phyloP scores from a whole-genome alignment of 208 protist species.

The Wallacemonas sp. region DNA sequence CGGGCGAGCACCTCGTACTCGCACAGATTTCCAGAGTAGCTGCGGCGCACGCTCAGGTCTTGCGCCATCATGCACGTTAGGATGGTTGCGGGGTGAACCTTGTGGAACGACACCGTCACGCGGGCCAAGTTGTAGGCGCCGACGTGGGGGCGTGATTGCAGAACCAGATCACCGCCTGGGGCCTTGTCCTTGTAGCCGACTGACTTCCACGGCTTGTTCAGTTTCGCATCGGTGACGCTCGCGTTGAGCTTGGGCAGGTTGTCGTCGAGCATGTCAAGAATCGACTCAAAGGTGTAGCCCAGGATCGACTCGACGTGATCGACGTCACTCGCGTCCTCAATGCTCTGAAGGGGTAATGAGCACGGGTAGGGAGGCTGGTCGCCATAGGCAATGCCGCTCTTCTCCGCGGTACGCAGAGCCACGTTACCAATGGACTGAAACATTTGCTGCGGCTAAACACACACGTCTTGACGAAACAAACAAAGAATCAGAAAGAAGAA shows the following conservation, averaged over 20 bases:
- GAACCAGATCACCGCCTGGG: conserved; percentile 56
- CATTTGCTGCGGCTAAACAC: no score
- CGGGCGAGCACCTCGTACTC: conserved; percentile 55
- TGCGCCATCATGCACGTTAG: conserved; percentile 62
- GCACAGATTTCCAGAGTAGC: conserved; percentile 63
- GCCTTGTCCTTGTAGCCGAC: conserved; percentile 72
- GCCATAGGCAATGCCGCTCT: conserved; percentile 68
- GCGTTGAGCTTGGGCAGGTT: conserved; percentile 45
- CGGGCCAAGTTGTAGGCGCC: conserved; percentile 82
- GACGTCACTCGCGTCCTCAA: conserved; percentile 51
- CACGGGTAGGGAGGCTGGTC: conserved; percentile 86
- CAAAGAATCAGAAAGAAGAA: conserved; percentile 11
- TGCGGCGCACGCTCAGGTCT: conserved; percentile 41
- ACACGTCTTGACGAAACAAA: background rate
- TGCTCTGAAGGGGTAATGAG: conserved; percentile 55
- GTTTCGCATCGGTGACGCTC: conserved; percentile 24
- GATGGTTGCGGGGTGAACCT: conserved; percentile 41
- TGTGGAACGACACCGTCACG: conserved; percentile 58
- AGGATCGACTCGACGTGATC: conserved; percentile 43
- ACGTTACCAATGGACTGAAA: conserved; percentile 66
- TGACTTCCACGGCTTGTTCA: conserved; percentile 31
- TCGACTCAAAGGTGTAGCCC: conserved; percentile 45
- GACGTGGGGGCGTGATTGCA: conserved; percentile 67
- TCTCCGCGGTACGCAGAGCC: conserved; percentile 73
- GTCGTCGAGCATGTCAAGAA: conserved; percentile 61